Conservation (phyloP, 306 rosid species). For the Nissolia schottii region DNA sequence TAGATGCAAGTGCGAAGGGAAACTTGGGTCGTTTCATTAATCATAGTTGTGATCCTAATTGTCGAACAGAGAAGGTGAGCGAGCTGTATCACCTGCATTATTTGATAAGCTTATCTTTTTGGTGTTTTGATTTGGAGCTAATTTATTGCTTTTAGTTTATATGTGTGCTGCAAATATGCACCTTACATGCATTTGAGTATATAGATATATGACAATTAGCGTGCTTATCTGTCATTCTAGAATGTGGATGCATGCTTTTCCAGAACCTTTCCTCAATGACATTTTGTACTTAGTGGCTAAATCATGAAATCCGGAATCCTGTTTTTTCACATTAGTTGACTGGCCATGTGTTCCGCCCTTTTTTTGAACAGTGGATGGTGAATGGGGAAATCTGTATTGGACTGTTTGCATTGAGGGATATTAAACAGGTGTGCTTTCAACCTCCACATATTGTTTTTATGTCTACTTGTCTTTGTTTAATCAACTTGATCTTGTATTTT, state of each 20-base stretch:
- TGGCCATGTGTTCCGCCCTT: slow-evolving; percentile 17
- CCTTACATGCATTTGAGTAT: not conserved
- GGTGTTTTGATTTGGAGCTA: not conserved
- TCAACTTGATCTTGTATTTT: slow-evolving; percentile 3
- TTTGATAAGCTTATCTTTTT: not conserved
- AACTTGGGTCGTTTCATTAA: slow-evolving; percentile 98
- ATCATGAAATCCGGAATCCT: slow-evolving; percentile 10
- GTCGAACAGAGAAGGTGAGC: slow-evolving; percentile 94
- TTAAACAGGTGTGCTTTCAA: slow-evolving; percentile 69
- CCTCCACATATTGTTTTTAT: slow-evolving; percentile 12
- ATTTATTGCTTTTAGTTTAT: slow-evolving; percentile 1
- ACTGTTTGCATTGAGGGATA: slow-evolving; percentile 81
- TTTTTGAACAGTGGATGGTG: slow-evolving; percentile 87
- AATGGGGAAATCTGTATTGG: slow-evolving; percentile 99
- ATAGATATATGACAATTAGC: not conserved
- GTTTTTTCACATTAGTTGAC: slow-evolving; percentile 19
- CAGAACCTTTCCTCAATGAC: not conserved
- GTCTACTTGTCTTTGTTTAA: slow-evolving; percentile 17
- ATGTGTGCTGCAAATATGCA: not conserved
- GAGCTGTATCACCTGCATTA: not conserved
- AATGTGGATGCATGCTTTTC: slow-evolving; percentile 16
- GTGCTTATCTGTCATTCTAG: not conserved
- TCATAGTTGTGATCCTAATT: slow-evolving; percentile 98
- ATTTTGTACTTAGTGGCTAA: not conserved
- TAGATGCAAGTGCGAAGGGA: slow-evolving; percentile 98